phyloP scores from a whole-genome alignment of 768 basidiomycete species.

The Scleroderma citrinum region DNA sequence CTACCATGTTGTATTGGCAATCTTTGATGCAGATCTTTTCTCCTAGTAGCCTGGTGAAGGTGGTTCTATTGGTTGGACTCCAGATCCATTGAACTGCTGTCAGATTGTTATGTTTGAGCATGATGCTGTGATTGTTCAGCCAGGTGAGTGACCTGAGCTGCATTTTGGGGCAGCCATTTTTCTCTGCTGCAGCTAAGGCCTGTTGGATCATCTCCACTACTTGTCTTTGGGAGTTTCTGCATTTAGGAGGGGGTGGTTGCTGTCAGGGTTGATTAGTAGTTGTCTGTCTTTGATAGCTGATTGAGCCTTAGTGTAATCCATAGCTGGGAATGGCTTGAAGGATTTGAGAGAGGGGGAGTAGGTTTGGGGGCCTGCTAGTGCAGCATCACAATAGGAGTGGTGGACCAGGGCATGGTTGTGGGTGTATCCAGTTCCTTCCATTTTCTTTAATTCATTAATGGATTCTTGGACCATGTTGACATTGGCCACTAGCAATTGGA shows the following conservation, averaged over 20 bases:
- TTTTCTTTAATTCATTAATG: too few species aligned
- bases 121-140: conserved; percentile 9
- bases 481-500: too few species aligned
- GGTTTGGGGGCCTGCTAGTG: too few species aligned
- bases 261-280: not conserved
- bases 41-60: conserved; percentile 1
- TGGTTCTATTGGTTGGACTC: not conserved
- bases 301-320: not conserved
- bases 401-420: too few species aligned
- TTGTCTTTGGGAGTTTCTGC: not conserved
- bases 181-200: not conserved
- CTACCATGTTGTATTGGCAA: conserved; percentile 6
- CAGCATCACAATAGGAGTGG: too few species aligned
- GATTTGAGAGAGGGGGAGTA: too few species aligned
- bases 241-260: not conserved
- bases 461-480: too few species aligned
- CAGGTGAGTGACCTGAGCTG: not conserved
- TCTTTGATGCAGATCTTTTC: conserved; percentile 1
- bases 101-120: conserved; percentile 10
- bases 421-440: too few species aligned
- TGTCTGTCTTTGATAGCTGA: not conserved
- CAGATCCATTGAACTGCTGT: conserved; percentile 15
- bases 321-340: too few species aligned
- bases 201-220: not conserved
- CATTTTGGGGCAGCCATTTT: not conserved